Evolutionary conservation across 2,329 filamentous ascomycete species (phyloP), one percentile per base, ranked within the genome.

Genomic region (Neurospora crassa): DNA sequence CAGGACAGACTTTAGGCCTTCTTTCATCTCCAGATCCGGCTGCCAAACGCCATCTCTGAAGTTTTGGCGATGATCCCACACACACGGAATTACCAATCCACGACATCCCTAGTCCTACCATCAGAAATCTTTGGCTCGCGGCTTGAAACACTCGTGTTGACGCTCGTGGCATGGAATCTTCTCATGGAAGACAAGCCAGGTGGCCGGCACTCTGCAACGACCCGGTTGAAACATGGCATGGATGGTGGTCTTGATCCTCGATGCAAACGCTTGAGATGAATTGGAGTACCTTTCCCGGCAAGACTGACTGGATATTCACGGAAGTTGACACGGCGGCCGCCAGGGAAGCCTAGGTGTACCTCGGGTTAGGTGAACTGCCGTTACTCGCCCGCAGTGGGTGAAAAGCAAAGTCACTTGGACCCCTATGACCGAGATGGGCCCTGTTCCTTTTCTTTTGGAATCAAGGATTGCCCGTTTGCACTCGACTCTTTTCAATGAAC

Each of bases 391-490:
- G 47, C 24, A 59, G 7, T 34, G 47, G 24, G 47, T 18, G 47
- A 59, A 59, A 29, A 59, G 47, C 18, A 59, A 18, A 59, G 47
- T 18, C 24, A 18, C 20, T 8, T 59, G 47, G 20, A 29, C 47
- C 20, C 47, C 12, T 53, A 29, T 53, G 47, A 8, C 47, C 20
- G 20, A 53, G 16, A 63, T 63, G 8, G 53, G 20, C 24, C 11
- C 8, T 16, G 16, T 63, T 63, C 29, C 53, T 63, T 37, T 29
- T 34, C 29, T 24, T 63, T 59, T 34, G 47, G 24, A 59, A 18
- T 18, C 37, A 72, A 68, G 69, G 67, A 70, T 69, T 72, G 42
- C 34, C 69, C 67, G 68, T 63, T 72, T 63, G 70, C 41, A 70
- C 7, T 42, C 29, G n/a, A 63, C 16, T 59, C 45, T 69, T 42